Conservation (phyloP, 2,329 filamentous ascomycete species). For the Knoxdaviesia capensis region DNA sequence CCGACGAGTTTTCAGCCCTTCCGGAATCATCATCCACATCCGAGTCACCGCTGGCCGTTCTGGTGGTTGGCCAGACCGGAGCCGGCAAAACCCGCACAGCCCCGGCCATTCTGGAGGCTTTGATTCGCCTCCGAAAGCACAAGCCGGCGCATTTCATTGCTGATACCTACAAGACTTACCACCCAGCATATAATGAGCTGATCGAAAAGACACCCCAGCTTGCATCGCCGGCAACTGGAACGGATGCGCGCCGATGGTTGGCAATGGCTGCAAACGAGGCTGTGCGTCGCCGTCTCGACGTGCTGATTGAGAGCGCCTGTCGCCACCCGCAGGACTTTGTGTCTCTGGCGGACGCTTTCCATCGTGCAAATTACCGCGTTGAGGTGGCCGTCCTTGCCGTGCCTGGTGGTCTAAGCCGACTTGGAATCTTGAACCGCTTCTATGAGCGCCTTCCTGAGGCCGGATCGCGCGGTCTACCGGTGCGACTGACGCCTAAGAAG, state of each 20-base stretch:
- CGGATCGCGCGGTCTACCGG: slow-evolving; percentile 14
- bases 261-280: slow-evolving; percentile 16
- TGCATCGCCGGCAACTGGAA: slow-evolving; percentile 17
- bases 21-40: slow-evolving; percentile 1
- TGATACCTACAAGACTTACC: slow-evolving; percentile 27
- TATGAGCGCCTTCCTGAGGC: slow-evolving; percentile 15
- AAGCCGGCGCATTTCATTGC: slow-evolving; percentile 21
- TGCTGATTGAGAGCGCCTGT: slow-evolving; percentile 24
- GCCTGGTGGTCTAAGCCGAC: slow-evolving; percentile 17
- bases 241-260: slow-evolving; percentile 24
- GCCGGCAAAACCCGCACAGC: slow-evolving; percentile 25
- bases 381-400: slow-evolving; percentile 21
- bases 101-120: slow-evolving; percentile 15
- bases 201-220: slow-evolving; percentile 10
- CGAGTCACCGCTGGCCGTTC: slow-evolving; percentile 15
- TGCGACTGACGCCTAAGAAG: slow-evolving; percentile 19
- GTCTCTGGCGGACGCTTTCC: slow-evolving; percentile 15
- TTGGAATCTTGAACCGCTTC: slow-evolving; percentile 21
- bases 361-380: slow-evolving; percentile 14
- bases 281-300: slow-evolving; percentile 12
- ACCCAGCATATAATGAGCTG: slow-evolving; percentile 18
- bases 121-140: slow-evolving; percentile 7
- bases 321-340: slow-evolving; percentile 21
- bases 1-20: slow-evolving; percentile 12
- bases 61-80: slow-evolving; percentile 26